Percentiles rank a stretch among this genome's conserved stretches.
These are phyloP conservation scores for Dryas octopetala DNA, from an alignment of 306 rosid genomes.

Conservation along the genomic window DNA sequence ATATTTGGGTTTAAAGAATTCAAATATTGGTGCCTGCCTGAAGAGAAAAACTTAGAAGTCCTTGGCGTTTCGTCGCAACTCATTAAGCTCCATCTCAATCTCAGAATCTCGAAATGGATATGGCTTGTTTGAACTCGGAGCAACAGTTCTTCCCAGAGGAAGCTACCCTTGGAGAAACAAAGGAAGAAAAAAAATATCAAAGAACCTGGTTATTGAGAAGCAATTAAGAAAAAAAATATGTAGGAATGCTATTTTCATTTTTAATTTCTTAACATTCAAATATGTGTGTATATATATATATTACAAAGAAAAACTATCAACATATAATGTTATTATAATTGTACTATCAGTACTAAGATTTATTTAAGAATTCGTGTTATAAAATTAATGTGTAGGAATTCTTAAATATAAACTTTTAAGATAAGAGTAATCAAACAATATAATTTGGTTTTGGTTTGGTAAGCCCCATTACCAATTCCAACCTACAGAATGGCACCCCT, in stretches of 20 bases:
- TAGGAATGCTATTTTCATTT: background rate
- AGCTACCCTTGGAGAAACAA: conserved; percentile 58
- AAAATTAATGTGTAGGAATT: no score
- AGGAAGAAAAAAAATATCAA: background rate
- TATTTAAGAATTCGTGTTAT: no score
- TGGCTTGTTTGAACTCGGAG: conserved; percentile 36
- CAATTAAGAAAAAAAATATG: background rate
- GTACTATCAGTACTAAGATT: no score
- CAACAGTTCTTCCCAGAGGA: conserved; percentile 77
- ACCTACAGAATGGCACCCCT: no score
- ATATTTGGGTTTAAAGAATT: conserved; percentile 14
- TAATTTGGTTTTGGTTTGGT: no score
- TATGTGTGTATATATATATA: no score
- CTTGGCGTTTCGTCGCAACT: conserved; percentile 67
- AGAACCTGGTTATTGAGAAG: background rate
- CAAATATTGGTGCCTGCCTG: conserved; percentile 4
- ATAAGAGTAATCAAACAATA: no score
- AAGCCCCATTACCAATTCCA: no score
- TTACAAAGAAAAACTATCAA: no score
- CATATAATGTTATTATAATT: no score
- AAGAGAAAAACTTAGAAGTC: conserved; percentile 37
- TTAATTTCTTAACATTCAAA: background rate
- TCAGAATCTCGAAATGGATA: conserved; percentile 73
- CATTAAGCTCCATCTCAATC: conserved; percentile 80
- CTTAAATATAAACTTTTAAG: no score